Conservation (phyloP, 1,284 basidiomycete species). For the Inonotus obliquus region DNA sequence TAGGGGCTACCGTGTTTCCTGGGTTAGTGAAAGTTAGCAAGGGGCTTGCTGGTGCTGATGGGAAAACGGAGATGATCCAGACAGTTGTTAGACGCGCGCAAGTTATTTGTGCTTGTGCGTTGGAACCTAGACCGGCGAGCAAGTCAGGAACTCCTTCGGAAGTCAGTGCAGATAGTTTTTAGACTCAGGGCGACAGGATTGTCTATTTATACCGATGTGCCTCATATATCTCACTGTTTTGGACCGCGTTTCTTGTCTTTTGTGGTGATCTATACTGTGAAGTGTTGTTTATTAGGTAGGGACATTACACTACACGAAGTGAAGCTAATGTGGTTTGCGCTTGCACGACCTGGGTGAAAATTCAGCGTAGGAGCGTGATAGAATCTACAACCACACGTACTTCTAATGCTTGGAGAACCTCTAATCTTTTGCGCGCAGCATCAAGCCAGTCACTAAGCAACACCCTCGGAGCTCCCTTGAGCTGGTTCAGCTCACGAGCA, state of each 20-base stretch:
- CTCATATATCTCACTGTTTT: background rate
- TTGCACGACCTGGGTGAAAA: conserved; percentile 65
- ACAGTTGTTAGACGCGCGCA: conserved; percentile 76
- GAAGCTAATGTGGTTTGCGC: conserved; percentile 67
- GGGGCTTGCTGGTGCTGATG: conserved; percentile 32
- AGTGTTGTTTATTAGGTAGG: conserved; percentile 1
- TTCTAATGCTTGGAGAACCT: conserved; percentile 92
- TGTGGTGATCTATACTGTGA: background rate
- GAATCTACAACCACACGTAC: conserved; percentile 35
- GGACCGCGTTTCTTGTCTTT: background rate
- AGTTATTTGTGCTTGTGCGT: conserved; percentile 77
- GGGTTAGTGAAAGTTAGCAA: conserved; percentile 75
- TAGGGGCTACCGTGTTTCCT: conserved; percentile 78
- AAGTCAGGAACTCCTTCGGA: conserved; percentile 14
- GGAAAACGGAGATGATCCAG: conserved; percentile 49
- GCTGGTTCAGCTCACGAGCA: conserved; percentile 86
- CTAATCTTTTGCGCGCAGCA: conserved; percentile 83
- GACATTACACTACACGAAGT: conserved; percentile 38
- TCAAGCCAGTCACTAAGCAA: conserved; percentile 89
- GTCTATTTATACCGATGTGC: background rate
- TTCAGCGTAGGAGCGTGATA: background rate
- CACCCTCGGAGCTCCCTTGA: conserved; percentile 81
- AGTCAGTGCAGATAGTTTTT: conserved; percentile 7
- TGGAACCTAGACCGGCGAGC: conserved; percentile 29
- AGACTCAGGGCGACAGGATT: background rate